Evolutionary conservation across 1,284 basidiomycete species (phyloP), one percentile per base, ranked within the genome.

Genomic region (Trichosporon asahii): DNA sequence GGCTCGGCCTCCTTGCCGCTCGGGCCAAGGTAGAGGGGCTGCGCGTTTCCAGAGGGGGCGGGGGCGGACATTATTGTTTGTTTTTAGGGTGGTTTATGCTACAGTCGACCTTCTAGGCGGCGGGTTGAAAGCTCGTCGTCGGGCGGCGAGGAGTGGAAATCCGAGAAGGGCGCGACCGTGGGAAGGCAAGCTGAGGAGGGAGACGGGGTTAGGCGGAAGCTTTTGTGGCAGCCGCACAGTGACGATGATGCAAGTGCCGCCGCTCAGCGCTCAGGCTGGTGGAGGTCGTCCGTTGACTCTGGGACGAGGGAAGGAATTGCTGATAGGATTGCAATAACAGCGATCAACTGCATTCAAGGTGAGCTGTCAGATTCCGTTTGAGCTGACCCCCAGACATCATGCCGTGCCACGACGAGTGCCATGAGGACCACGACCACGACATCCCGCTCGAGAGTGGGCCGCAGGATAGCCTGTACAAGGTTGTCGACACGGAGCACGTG

Each of bases 401-500:
- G 57, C 57, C 57, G 18, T 61, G 69, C 4, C 75, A 78, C 63
- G 73, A 72, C 53, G 69, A 71, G 14, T 76, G 67, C 6, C 75
- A 77, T 33, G 71, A 76, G 31, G 78, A 73, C n/a, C 80, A 83
- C 71, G 77, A 76, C 27, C 80, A 83, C 68, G 82, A 83, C 60
- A 77, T 80, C 6, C 83, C 83, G 2, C 73, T 81, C 8, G 73
- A 74, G 33, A 71, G 78, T 3, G 82, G 82, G 25, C 82, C 82
- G 5, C 68, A 77, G n/a, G 81, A 80, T 64, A 77, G 73, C 35
- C 74, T 84, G 15, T 84, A 74, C 69, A 25, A 61, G 15, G 78
- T 81, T 57, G 77, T 84, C 27, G 82, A 84, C 68, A 67, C 78
- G n/a, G 76, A 76, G 23, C 76, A 84, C 68, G 83, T 84, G n/a